Conservation (phyloP, 139 green algal genomes). For the Limnomonas spitsbergensis region DNA sequence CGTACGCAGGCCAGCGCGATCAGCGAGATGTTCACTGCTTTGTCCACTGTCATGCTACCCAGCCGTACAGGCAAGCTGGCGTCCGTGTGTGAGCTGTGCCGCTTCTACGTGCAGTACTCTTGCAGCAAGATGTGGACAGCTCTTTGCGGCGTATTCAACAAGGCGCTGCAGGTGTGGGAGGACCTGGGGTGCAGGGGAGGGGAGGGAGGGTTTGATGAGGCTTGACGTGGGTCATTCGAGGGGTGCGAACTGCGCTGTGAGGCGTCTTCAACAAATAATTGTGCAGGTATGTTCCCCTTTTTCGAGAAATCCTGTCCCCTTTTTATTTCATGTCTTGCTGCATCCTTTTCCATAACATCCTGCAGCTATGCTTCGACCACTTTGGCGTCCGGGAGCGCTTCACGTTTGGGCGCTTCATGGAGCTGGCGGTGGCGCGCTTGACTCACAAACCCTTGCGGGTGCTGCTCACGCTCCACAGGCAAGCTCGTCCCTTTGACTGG, state of each 20-base stretch:
- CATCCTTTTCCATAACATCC: too few species aligned
- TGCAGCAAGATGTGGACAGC: slow-evolving; percentile 43
- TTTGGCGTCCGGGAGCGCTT: slow-evolving; percentile 36
- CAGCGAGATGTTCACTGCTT: neutral
- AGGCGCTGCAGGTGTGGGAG: slow-evolving; percentile 15
- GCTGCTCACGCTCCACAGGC: slow-evolving; percentile 31
- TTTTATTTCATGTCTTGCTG: too few species aligned
- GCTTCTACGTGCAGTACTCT: slow-evolving; percentile 47
- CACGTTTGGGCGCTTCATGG: slow-evolving; percentile 59
- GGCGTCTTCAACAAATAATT: too few species aligned
- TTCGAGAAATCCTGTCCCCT: too few species aligned
- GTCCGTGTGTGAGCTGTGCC: slow-evolving; percentile 32
- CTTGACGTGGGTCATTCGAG: too few species aligned
- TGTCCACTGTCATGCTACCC: neutral
- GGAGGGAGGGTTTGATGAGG: neutral
- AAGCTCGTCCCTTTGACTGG: neutral
- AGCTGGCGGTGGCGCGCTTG: slow-evolving; percentile 44
- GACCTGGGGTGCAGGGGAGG: neutral
- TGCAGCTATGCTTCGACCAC: slow-evolving; percentile 29
- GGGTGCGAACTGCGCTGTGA: too few species aligned
- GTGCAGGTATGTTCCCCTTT: too few species aligned
- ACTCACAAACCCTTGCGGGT: slow-evolving; percentile 67
- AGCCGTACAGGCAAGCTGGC: slow-evolving; percentile 1
- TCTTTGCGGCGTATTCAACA: slow-evolving; percentile 34
- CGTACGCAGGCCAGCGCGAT: neutral